Percentiles rank a stretch among this genome's conserved stretches.
Evolutionary conservation across 1,284 basidiomycete genomes (phyloP).

Genomic region (Prillingera fragicola): DNA sequence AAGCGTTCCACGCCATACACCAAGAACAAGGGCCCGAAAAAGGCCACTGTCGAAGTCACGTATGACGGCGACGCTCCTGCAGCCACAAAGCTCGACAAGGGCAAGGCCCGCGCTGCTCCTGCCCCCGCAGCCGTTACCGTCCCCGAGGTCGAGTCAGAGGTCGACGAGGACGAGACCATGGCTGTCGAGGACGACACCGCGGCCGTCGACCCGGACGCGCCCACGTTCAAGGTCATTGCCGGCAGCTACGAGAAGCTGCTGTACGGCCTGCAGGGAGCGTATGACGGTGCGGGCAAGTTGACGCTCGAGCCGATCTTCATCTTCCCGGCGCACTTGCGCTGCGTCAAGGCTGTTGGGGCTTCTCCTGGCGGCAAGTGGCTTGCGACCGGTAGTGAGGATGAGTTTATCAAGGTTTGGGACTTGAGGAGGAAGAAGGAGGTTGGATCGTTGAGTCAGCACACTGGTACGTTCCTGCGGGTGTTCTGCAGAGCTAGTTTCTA

Average conservation of each 20-base stretch:
- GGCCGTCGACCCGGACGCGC: slow-evolving; percentile 1
- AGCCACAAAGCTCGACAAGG: slow-evolving; percentile 12
- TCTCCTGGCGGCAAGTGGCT: slow-evolving; percentile 92
- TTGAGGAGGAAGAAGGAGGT: slow-evolving; percentile 82
- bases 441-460: slow-evolving; percentile 84
- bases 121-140: not conserved
- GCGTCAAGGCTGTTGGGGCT: slow-evolving; percentile 80
- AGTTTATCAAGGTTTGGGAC: slow-evolving; percentile 98
- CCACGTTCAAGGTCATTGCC: slow-evolving; percentile 76
- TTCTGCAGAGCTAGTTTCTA: not conserved
- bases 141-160: not conserved
- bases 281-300: slow-evolving; percentile 20
- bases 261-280: slow-evolving; percentile 75
- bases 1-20: slow-evolving; percentile 11
- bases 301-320: slow-evolving; percentile 79
- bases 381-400: slow-evolving; percentile 88
- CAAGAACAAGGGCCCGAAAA: slow-evolving; percentile 20
- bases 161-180: not conserved
- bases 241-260: slow-evolving; percentile 94
- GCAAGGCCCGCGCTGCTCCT: slow-evolving; percentile 15
- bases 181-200: not conserved
- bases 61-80: slow-evolving; percentile 25
- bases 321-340: slow-evolving; percentile 92
- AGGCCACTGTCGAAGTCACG: slow-evolving; percentile 37
- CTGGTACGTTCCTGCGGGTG: slow-evolving; percentile 57